Conservation (phyloP, 805 yeast species). For the Yamadazyma akitaensis region DNA sequence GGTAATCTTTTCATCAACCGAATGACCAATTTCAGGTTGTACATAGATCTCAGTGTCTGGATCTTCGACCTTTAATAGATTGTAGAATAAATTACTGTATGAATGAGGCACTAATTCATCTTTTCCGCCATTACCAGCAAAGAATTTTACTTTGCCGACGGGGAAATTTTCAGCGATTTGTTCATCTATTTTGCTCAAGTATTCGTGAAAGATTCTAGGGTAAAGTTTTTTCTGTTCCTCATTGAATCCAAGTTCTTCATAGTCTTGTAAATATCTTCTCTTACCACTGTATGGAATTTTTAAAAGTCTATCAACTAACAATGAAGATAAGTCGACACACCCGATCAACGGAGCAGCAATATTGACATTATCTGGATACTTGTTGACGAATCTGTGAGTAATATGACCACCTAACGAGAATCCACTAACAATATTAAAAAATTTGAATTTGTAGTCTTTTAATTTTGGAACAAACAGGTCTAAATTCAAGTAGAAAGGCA, state of each 20-base stretch:
- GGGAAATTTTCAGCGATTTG: constrained; percentile 34
- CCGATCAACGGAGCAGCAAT: constrained; percentile 52
- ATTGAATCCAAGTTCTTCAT: constrained; percentile 31
- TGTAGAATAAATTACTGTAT: constrained; percentile 31
- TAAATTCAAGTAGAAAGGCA: constrained; percentile 40
- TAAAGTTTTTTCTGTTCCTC: constrained; percentile 24
- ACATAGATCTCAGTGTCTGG: constrained; percentile 21
- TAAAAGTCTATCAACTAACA: constrained; percentile 42
- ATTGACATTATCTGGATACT: constrained; percentile 35
- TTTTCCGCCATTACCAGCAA: constrained; percentile 34
- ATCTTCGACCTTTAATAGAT: constrained; percentile 25
- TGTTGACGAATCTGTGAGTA: constrained; percentile 43
- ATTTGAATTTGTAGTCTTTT: constrained; percentile 19
- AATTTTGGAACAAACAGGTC: constrained; percentile 14
- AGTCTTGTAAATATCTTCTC: constrained; percentile 14
- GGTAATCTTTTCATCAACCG: constrained; percentile 33
- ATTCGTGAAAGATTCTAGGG: constrained; percentile 34
- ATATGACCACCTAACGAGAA: constrained; percentile 58
- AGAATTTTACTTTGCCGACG: constrained; percentile 26
- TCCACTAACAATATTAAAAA: constrained; percentile 44
- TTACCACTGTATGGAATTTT: constrained; percentile 14
- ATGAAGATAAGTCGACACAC: constrained; percentile 42
- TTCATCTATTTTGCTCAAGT: constrained; percentile 25
- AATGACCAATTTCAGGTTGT: constrained; percentile 33
- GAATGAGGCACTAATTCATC: constrained; percentile 37